Evolutionary conservation across 805 yeast genomes (phyloP).

Genomic region (Starmerella bombi): DNA sequence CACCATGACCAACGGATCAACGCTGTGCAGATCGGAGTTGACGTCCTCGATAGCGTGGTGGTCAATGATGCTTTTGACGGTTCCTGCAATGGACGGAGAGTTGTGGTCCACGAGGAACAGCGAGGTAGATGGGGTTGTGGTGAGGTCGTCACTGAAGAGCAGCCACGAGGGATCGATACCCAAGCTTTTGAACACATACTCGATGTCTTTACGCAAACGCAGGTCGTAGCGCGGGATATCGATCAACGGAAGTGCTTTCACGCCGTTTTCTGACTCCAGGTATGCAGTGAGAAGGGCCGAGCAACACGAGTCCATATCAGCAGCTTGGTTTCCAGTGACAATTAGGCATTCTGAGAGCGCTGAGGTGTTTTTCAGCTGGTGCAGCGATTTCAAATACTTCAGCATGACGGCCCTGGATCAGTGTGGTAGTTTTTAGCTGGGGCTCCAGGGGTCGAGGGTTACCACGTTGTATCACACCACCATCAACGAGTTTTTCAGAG

Average conservation of each 20-base stretch:
- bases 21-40: constrained; percentile 25
- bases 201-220: constrained; percentile 56
- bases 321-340: constrained; percentile 75
- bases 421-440: too few relatives aligned
- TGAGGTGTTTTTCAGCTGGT: not conserved
- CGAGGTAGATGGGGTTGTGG: constrained; percentile 28
- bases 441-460: not conserved
- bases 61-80: constrained; percentile 50
- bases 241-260: constrained; percentile 50
- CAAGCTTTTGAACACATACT: constrained; percentile 36
- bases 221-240: constrained; percentile 61
- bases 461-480: too few relatives aligned
- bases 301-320: constrained; percentile 79
- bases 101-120: constrained; percentile 63
- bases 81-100: constrained; percentile 31
- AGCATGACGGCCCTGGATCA: too few relatives aligned
- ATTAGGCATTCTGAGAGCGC: constrained; percentile 20
- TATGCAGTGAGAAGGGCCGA: constrained; percentile 63
- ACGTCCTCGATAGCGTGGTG: constrained; percentile 48
- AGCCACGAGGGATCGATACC: constrained; percentile 39
- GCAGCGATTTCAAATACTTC: constrained; percentile 9
- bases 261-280: constrained; percentile 25
- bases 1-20: constrained; percentile 46
- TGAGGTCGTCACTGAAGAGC: constrained; percentile 50
- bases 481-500: not conserved